Evolutionary conservation across 495 filamentous ascomycete genomes (phyloP).

Genomic region (Talaromyces ruber): DNA sequence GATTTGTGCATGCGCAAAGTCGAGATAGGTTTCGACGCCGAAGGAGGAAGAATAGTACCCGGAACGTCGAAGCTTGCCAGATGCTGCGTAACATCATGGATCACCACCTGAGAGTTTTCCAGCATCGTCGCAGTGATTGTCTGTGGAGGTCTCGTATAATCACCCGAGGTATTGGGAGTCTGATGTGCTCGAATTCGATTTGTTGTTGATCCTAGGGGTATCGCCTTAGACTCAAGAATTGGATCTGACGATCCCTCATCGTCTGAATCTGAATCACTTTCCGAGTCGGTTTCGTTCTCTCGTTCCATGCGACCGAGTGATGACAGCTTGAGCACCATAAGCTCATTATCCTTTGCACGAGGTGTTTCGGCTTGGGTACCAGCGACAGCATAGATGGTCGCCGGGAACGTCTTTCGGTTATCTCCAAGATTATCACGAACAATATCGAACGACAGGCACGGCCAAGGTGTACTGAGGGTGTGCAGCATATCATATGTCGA

Average conservation of each 20-base stretch:
- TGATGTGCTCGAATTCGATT: slow-evolving; percentile 88
- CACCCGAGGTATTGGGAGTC: slow-evolving; percentile 49
- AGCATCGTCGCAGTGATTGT: slow-evolving; percentile 87
- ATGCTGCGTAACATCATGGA: slow-evolving; percentile 88
- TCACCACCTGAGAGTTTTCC: slow-evolving; percentile 77
- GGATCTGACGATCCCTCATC: slow-evolving; percentile 76
- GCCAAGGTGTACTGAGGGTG: slow-evolving; percentile 85
- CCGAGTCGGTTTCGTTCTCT: slow-evolving; percentile 57
- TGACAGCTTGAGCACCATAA: slow-evolving; percentile 94
- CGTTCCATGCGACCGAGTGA: slow-evolving; percentile 78
- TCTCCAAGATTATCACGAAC: slow-evolving; percentile 82
- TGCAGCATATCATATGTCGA: slow-evolving; percentile 96
- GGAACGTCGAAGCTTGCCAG: slow-evolving; percentile 82
- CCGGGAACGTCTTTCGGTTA: slow-evolving; percentile 81
- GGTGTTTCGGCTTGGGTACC: slow-evolving; percentile 82
- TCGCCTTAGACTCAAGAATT: slow-evolving; percentile 85
- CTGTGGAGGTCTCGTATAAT: slow-evolving; percentile 59
- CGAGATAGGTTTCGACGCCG: slow-evolving; percentile 74
- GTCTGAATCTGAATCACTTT: slow-evolving; percentile 65
- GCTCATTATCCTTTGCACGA: slow-evolving; percentile 74
- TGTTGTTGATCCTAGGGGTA: slow-evolving; percentile 75
- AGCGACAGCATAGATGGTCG: slow-evolving; percentile 85
- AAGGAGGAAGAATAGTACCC: slow-evolving; percentile 66
- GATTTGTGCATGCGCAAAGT: slow-evolving; percentile 85
- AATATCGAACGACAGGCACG: slow-evolving; percentile 93